phyloP scores from a whole-genome alignment of 1,284 basidiomycete genomes.

The Marasmius tenuissimus region DNA sequence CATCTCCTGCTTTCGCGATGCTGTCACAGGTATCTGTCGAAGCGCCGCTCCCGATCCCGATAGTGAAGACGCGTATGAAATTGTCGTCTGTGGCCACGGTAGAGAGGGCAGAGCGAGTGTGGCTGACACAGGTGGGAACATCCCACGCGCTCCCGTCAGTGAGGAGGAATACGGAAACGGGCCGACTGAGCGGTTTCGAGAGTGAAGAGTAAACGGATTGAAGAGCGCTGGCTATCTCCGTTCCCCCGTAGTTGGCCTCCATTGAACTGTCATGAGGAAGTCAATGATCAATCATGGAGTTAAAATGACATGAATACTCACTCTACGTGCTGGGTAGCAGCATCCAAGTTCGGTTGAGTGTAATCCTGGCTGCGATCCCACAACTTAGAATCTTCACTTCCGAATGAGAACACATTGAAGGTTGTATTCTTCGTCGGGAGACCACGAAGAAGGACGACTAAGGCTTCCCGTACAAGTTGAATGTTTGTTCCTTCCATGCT shows the following conservation, averaged over 20 bases:
- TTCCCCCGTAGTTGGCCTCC: slow-evolving; percentile 3
- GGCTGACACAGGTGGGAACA: slow-evolving; percentile 1
- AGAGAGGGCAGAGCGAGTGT: neutral
- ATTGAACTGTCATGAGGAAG: neutral
- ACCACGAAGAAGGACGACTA: slow-evolving; percentile 24
- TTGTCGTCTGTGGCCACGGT: neutral
- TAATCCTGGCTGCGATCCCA: slow-evolving; percentile 24
- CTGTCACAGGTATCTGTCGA: slow-evolving; percentile 8
- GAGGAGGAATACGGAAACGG: slow-evolving; percentile 5
- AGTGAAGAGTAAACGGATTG: neutral
- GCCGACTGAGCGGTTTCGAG: neutral
- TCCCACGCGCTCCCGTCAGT: slow-evolving; percentile 9
- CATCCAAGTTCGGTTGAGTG: slow-evolving; percentile 14
- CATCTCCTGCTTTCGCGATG: slow-evolving; percentile 5
- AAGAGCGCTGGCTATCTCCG: slow-evolving; percentile 2
- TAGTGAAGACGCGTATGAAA: slow-evolving; percentile 7
- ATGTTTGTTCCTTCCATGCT: slow-evolving; percentile 29
- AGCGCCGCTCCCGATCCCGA: slow-evolving; percentile 3
- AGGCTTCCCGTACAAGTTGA: slow-evolving; percentile 21
- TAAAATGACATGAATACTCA: neutral
- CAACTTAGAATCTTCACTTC: slow-evolving; percentile 14
- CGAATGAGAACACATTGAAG: slow-evolving; percentile 34
- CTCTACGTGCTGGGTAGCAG: slow-evolving; percentile 11
- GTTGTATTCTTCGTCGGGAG: slow-evolving; percentile 23
- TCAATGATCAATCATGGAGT: neutral